Conservation (phyloP, 2,329 filamentous ascomycete genomes). For the Cercospora citrullina region DNA sequence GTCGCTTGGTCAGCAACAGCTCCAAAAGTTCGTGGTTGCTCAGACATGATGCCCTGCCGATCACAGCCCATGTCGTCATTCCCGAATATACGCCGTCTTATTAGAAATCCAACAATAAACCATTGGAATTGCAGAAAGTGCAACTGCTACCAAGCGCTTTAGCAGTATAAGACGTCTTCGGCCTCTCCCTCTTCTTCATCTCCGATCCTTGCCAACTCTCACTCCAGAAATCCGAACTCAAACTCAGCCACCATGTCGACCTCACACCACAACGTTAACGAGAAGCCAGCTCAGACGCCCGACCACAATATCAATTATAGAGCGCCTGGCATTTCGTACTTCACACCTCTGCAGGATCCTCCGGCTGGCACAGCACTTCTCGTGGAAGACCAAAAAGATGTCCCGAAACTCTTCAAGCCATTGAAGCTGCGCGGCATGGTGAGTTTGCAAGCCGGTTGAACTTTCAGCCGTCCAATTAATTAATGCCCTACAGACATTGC, state of each 20-base stretch:
- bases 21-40: neutral
- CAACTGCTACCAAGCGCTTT: neutral
- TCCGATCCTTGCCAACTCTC: neutral
- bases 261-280: constrained; percentile 36
- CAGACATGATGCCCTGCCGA: neutral
- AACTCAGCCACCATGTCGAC: constrained; percentile 22
- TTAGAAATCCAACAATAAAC: constrained; percentile 9
- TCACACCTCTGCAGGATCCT: constrained; percentile 50
- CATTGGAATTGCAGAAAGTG: neutral
- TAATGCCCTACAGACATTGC: constrained; percentile 16
- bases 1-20: neutral
- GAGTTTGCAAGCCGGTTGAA: neutral
- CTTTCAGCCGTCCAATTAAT: neutral
- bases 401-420: constrained; percentile 62
- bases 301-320: constrained; percentile 43
- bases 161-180: neutral
- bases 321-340: constrained; percentile 49
- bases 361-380: constrained; percentile 50
- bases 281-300: constrained; percentile 17
- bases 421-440: constrained; percentile 57
- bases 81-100: neutral
- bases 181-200: neutral
- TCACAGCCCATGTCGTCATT: constrained; percentile 11
- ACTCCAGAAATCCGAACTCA: neutral
- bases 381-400: constrained; percentile 48